Conservation (phyloP, 805 yeast genomes). For the Zygosaccharomyces gambellarensis region DNA sequence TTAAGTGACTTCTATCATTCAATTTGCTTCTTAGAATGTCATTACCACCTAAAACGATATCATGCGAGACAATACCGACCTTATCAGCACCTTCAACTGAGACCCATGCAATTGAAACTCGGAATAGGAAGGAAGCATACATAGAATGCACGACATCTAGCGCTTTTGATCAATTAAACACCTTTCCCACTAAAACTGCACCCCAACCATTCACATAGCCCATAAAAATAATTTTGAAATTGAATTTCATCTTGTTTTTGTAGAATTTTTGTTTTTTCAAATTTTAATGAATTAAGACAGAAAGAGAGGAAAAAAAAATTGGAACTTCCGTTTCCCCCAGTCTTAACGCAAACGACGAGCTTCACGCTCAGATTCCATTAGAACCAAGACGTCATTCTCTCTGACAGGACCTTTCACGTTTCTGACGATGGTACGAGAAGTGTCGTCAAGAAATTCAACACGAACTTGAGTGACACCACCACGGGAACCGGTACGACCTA, state of each 20-base stretch:
- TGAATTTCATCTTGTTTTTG: slow-evolving; percentile 1
- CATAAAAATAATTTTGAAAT: slow-evolving; percentile 2
- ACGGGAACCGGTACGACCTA: slow-evolving; percentile 99
- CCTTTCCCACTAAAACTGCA: not conserved
- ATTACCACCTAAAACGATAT: slow-evolving; percentile 2
- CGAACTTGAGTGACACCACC: slow-evolving; percentile 99
- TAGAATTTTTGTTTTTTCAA: slow-evolving; percentile 5
- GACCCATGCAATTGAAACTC: slow-evolving; percentile 12
- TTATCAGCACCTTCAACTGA: slow-evolving; percentile 11
- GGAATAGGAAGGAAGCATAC: not conserved
- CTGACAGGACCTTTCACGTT: slow-evolving; percentile 98
- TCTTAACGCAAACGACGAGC: slow-evolving; percentile 86
- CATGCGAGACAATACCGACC: slow-evolving; percentile 2
- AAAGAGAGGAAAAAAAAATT: slow-evolving; percentile 3
- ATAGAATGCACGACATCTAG: not conserved
- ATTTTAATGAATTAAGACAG: slow-evolving; percentile 5
- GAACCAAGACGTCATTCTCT: slow-evolving; percentile 96
- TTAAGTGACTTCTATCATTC: slow-evolving; percentile 18
- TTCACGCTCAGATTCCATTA: slow-evolving; percentile 99
- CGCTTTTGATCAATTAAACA: not conserved
- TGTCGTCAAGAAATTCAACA: slow-evolving; percentile 93
- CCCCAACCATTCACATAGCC: slow-evolving; percentile 2
- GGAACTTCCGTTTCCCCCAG: not conserved
- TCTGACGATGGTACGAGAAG: slow-evolving; percentile 94
- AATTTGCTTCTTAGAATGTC: slow-evolving; percentile 7